Percentiles rank a stretch among this genome's conserved stretches.
Evolutionary conservation across 305 asterid species (phyloP).

Genomic region (Plantago coronopus): DNA sequence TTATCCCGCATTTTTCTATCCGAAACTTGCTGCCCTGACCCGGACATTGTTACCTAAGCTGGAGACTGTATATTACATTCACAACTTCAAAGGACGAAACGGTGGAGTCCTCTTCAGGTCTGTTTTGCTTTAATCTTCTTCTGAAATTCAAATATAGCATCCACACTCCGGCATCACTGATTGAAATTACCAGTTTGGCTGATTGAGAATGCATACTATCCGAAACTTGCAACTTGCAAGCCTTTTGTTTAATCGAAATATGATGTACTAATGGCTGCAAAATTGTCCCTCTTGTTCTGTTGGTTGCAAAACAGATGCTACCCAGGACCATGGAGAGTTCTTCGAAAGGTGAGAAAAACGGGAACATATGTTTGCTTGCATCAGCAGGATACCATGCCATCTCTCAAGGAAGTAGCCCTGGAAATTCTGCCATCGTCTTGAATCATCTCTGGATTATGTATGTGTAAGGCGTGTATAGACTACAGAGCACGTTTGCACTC

Average conservation of each 20-base stretch:
- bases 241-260: too few relatives aligned
- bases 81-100: conserved; percentile 80
- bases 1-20: conserved; percentile 88
- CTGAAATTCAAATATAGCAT: not conserved
- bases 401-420: conserved; percentile 83
- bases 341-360: conserved; percentile 54
- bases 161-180: not conserved
- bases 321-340: conserved; percentile 83
- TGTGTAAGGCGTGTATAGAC: too few relatives aligned
- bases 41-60: conserved; percentile 64
- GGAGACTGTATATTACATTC: conserved; percentile 91
- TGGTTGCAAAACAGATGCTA: conserved; percentile 47
- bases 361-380: conserved; percentile 58
- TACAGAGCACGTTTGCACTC: too few relatives aligned
- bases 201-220: not conserved
- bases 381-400: conserved; percentile 73
- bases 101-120: conserved; percentile 89
- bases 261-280: not conserved
- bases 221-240: not conserved
- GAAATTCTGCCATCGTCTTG: conserved; percentile 74
- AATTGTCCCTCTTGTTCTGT: not conserved
- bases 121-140: conserved; percentile 5
- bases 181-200: too few relatives aligned
- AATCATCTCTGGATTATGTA: not conserved
- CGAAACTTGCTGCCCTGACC: conserved; percentile 77